Conservation (phyloP, 2,329 filamentous ascomycete species). For the Aspergillus pseudoglaucus region DNA sequence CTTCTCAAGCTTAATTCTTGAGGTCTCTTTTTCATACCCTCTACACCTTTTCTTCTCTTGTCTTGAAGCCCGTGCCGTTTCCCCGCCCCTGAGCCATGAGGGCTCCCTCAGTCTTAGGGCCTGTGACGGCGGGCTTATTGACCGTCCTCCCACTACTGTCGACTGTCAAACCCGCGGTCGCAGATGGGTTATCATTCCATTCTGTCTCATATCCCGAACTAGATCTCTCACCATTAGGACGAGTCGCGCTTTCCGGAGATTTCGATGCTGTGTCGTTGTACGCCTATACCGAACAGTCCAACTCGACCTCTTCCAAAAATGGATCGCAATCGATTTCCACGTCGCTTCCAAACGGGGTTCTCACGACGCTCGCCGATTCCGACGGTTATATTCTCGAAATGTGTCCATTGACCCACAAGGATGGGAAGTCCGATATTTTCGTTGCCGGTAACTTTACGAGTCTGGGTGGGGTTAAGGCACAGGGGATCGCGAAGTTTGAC, state of each 20-base stretch:
- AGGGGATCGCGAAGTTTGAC: conserved; percentile 75
- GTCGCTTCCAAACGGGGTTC: conserved; percentile 76
- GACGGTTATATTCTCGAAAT: conserved; percentile 83
- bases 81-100: conserved; percentile 38
- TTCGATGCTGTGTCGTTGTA: conserved; percentile 90
- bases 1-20: too few relatives aligned
- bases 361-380: conserved; percentile 65
- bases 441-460: conserved; percentile 95
- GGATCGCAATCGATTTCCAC: conserved; percentile 75
- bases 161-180: conserved; percentile 13
- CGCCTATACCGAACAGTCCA: conserved; percentile 72
- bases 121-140: conserved; percentile 36
- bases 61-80: conserved; percentile 20
- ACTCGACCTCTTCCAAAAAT: conserved; percentile 56
- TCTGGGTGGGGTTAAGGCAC: conserved; percentile 67
- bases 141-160: conserved; percentile 21
- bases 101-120: conserved; percentile 40
- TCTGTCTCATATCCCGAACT: conserved; percentile 41
- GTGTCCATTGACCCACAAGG: conserved; percentile 66
- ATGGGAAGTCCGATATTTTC: conserved; percentile 68
- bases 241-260: conserved; percentile 78
- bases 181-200: conserved; percentile 30
- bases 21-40: too few relatives aligned
- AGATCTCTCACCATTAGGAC: conserved; percentile 70
- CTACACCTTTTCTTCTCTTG: too few relatives aligned